A percentile compares a stretch with the other conserved stretches of the same genome.
These are phyloP conservation scores for Chaetomium cochliodes DNA, from an alignment of 495 filamentous ascomycete species.

Conservation along the genomic window DNA sequence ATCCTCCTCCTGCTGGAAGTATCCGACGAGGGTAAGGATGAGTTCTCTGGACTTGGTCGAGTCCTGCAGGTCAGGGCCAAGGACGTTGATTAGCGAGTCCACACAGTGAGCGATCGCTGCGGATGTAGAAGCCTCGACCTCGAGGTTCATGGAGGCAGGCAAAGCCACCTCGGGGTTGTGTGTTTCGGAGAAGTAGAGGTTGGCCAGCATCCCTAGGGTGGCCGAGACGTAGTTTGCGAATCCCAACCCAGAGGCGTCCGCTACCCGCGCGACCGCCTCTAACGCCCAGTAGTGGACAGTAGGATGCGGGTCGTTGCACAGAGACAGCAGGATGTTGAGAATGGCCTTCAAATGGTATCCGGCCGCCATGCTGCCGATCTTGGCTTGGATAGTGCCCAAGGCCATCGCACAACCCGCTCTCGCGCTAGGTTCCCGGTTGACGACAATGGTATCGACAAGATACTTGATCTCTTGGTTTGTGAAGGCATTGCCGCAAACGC, in stretches of 20 bases:
- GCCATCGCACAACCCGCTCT: slow-evolving; percentile 93
- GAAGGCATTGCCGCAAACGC: slow-evolving; percentile 80
- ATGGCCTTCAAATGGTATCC: slow-evolving; percentile 97
- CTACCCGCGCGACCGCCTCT: slow-evolving; percentile 80
- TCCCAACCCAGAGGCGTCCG: slow-evolving; percentile 88
- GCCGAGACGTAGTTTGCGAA: slow-evolving; percentile 88
- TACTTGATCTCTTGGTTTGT: slow-evolving; percentile 86
- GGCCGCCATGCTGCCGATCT: slow-evolving; percentile 97
- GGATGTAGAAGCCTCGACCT: slow-evolving; percentile 75
- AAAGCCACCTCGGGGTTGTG: slow-evolving; percentile 83
- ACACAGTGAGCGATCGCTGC: slow-evolving; percentile 82
- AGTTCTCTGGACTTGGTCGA: slow-evolving; percentile 86
- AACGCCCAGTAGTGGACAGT: slow-evolving; percentile 95
- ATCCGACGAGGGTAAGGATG: slow-evolving; percentile 79
- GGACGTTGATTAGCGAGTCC: slow-evolving; percentile 93
- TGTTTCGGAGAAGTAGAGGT: slow-evolving; percentile 85
- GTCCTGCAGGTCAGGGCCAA: slow-evolving; percentile 94
- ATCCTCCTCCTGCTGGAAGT: slow-evolving; percentile 78
- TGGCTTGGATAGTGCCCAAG: slow-evolving; percentile 87
- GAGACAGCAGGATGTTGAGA: slow-evolving; percentile 87
- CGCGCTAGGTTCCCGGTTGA: slow-evolving; percentile 87
- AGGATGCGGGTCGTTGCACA: slow-evolving; percentile 94
- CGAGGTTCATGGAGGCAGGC: slow-evolving; percentile 80
- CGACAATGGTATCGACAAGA: slow-evolving; percentile 90
- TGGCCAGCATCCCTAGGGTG: slow-evolving; percentile 87